Evolutionary conservation across 169 alveolate genomes (phyloP).

Genomic region (Condylostoma magnum): DNA sequence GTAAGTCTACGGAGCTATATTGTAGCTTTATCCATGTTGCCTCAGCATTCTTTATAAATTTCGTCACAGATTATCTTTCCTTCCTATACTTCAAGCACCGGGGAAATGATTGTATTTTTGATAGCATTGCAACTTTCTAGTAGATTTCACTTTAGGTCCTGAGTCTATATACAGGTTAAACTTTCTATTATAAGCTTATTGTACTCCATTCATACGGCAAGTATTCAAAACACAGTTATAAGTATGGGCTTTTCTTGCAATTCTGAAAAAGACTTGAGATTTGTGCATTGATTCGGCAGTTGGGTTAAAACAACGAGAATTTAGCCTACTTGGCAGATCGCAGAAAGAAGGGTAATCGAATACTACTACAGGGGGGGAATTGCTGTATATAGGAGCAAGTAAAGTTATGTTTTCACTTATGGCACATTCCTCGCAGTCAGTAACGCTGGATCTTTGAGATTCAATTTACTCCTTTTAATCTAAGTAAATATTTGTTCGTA

Average conservation of each 20-base stretch:
- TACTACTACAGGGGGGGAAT: not conserved
- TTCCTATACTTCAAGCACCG: slow-evolving; percentile 65
- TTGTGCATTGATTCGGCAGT: slow-evolving; percentile 86
- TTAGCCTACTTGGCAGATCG: not conserved
- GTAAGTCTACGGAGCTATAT: slow-evolving; percentile 47
- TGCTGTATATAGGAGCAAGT: no score
- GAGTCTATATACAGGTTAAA: slow-evolving; percentile 42
- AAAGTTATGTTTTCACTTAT: no score
- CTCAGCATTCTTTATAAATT: slow-evolving; percentile 40
- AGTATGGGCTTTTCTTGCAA: slow-evolving; percentile 47
- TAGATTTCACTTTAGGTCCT: slow-evolving; percentile 34
- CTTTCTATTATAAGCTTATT: slow-evolving; percentile 17
- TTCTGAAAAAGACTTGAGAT: no score
- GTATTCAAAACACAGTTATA: slow-evolving; percentile 51
- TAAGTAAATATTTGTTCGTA: no score
- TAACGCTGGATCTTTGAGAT: no score
- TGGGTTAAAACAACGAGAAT: not conserved
- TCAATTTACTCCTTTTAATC: no score
- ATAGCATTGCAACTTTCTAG: slow-evolving; percentile 43
- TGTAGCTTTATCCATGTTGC: slow-evolving; percentile 36
- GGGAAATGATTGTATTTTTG: slow-evolving; percentile 75
- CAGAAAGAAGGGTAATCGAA: not conserved
- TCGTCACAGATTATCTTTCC: slow-evolving; percentile 63
- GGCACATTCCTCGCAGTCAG: no score
- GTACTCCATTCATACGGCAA: slow-evolving; percentile 42